Evolutionary conservation across 1,139 yeast genomes (phyloP), one percentile per base, ranked within the genome.

Genomic region (Pichia sp.): DNA sequence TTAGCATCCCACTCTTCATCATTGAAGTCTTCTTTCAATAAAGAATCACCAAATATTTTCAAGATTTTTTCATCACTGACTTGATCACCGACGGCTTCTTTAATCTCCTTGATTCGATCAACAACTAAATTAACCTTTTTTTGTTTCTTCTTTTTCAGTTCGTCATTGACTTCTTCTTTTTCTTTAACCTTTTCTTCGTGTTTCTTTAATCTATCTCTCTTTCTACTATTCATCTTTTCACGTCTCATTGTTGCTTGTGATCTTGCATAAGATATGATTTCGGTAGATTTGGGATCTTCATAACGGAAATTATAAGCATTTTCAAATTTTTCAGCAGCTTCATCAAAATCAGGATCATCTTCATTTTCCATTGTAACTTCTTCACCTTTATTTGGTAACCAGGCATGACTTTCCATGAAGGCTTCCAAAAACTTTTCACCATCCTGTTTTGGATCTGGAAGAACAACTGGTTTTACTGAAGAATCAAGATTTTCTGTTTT

Each of bases 181-280:
- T 76, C 82, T 55, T 74, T 69, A 37, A 67, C 69, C 52, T 73
- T 78, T 44, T 70, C 74, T 43, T 79, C 84, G 49, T 71, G 76
- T 64, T 81, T 79, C 62, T 73, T 76, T 45, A 88, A 92, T 70
- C 98, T 80, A 67, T 82, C 83, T 65, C 84, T 79, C 69, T 88
- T 88, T 60, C 98, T 79, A 22, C 85, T 68, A 56, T 82, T 80
- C 50, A 84, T 76, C 45, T 80, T 82, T 23, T 83, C 79, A 63
- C 98, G 77, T 69, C 98, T 82, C 60, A 89, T 73, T 0, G 97
- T 88, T 26, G 95, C 95, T 64, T 89, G 96, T 55, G 77, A 85
- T 76, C 99, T 88, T 5, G 98, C 97, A 70, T 92, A 94, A n/a
- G 96, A 83, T 30, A 89, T 84, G 65, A 94, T 87, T 61, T 92